Base-by-base conservation (phyloP, 2,329 filamentous ascomycete species). In the Pleurostoma richardsiae region DNA sequence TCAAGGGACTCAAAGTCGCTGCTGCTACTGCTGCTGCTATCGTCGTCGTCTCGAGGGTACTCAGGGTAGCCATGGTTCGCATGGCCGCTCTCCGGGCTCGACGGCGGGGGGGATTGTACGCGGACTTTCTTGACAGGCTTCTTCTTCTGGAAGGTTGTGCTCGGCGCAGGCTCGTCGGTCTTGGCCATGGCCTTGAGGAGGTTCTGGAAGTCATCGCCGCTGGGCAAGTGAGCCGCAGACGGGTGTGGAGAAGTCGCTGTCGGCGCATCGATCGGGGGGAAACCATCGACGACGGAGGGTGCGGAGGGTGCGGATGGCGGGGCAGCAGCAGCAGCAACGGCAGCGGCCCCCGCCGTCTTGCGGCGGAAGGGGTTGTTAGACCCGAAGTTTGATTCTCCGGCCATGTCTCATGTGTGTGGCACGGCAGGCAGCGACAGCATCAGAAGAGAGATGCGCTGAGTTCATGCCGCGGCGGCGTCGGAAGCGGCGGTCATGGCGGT, bases 101-200 rank as follows among this genome's bases (percentile, higher is more conserved):
- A 74, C 3, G 80, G 80, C 49, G 80, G 80, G 44, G 82, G 82
- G 39, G 80, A 83, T 59, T 83, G 74, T 6, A 85, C 77, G 57
- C 83, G 80, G 50, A 88, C 84, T 57, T 80, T 85, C 66, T 86
- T 86, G 49, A 78, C 72, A 38, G 80, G 70, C 69, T 77, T 87
- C 39, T 63, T 60, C 53, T 65, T 74, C 54, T 60, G 58, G 47
- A 62, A 64, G 31, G 56, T 70, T 53, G 58, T 64, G 36, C 50
- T 59, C 30, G 59, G 63, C 47, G 67, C 60, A 40, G 61, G 57
- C 28, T 60, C 60, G 39, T 53, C 53, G 27, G 65, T 59, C 45
- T 56, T 64, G 43, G 51, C 59, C 46, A 56, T 61, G 47, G 54
- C 59, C 49, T 54, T 59, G 44, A 57, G 59, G 47, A 59, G 58